Conservation (phyloP, 2,329 filamentous ascomycete species). For the Cladophialophora chaetospira region DNA sequence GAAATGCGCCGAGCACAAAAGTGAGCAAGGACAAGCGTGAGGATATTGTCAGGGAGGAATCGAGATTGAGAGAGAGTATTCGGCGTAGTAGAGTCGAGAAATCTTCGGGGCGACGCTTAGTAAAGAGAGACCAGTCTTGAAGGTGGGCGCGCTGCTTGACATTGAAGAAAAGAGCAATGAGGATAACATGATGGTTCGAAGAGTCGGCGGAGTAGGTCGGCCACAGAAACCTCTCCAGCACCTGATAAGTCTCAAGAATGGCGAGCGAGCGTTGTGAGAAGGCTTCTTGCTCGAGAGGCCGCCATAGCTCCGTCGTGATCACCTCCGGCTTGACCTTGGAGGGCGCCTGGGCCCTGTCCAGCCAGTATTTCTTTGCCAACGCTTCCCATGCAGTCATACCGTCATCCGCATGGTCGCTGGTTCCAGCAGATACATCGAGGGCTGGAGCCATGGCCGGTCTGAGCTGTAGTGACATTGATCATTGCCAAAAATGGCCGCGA, state of each 20-base stretch:
- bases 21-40: conserved; percentile 81
- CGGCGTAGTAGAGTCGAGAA: conserved; percentile 90
- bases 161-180: conserved; percentile 83
- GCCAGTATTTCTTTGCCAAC: conserved; percentile 83
- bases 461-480: conserved; percentile 39
- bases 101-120: conserved; percentile 70
- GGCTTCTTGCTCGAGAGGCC: conserved; percentile 75
- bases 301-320: conserved; percentile 86
- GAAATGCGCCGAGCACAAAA: conserved; percentile 89
- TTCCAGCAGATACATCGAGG: conserved; percentile 43
- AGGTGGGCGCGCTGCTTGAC: conserved; percentile 86
- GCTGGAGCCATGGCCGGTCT: conserved; percentile 61
- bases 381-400: conserved; percentile 56
- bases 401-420: conserved; percentile 2
- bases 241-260: conserved; percentile 84
- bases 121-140: conserved; percentile 81
- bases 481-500: background rate
- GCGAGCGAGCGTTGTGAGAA: conserved; percentile 78
- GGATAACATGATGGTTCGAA: conserved; percentile 86
- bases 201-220: conserved; percentile 85
- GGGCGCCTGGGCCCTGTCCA: conserved; percentile 64
- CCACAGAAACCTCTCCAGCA: conserved; percentile 93
- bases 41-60: conserved; percentile 64
- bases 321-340: conserved; percentile 74
- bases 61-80: conserved; percentile 81